Percentiles rank a stretch among this genome's conserved stretches.
These are phyloP conservation scores for Bimuria novae-zelandiae DNA, from an alignment of 2,329 filamentous ascomycete genomes.

Conservation along the genomic window DNA sequence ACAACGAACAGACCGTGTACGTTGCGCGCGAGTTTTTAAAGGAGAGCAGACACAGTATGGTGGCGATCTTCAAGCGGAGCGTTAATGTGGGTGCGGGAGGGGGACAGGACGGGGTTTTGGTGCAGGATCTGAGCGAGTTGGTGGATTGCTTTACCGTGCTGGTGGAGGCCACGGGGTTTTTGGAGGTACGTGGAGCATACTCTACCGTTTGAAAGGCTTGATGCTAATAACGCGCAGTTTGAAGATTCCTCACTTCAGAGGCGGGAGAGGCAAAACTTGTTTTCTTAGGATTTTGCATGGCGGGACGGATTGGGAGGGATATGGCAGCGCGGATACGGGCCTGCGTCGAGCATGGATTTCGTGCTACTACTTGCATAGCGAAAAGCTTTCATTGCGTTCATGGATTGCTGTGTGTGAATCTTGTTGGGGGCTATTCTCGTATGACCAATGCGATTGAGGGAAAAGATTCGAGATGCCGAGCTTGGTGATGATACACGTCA, in stretches of 20 bases:
- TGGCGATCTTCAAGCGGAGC: slow-evolving; percentile 87
- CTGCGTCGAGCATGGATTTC: too few species aligned
- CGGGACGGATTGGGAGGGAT: too few species aligned
- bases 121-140: slow-evolving; percentile 72
- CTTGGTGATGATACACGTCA: too few species aligned
- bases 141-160: slow-evolving; percentile 85
- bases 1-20: slow-evolving; percentile 73
- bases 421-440: too few species aligned
- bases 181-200: slow-evolving; percentile 66
- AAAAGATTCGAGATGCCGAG: too few species aligned
- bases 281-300: slow-evolving; percentile 8
- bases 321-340: too few species aligned
- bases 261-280: slow-evolving; percentile 15
- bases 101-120: slow-evolving; percentile 59
- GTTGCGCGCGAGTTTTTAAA: slow-evolving; percentile 80
- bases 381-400: too few species aligned
- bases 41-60: slow-evolving; percentile 81
- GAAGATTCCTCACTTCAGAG: slow-evolving; percentile 34
- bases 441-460: too few species aligned
- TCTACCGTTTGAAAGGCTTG: background rate
- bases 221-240: slow-evolving; percentile 27
- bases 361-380: too few species aligned
- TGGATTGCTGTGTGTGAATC: too few species aligned
- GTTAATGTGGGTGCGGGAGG: slow-evolving; percentile 68
- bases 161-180: slow-evolving; percentile 79